Evolutionary conservation across 345 rosid species (phyloP).

Genomic region (Mercurialis annua): DNA sequence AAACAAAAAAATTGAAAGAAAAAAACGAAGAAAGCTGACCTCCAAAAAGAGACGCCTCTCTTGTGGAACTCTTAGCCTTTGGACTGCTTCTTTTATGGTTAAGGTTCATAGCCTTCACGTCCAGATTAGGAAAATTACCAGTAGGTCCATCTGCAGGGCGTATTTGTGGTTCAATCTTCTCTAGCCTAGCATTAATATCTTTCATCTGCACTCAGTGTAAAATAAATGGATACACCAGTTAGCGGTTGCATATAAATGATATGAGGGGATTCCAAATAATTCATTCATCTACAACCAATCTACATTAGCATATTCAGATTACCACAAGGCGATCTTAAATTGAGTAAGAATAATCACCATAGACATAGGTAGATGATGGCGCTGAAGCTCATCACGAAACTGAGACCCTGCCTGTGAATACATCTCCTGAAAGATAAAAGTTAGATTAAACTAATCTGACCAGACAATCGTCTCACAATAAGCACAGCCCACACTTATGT

Average conservation of each 20-base stretch:
- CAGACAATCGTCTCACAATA: not conserved
- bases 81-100: constrained; percentile 87
- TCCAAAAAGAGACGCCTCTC: constrained; percentile 88
- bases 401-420: constrained; percentile 83
- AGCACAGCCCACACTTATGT: not conserved
- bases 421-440: constrained; percentile 73
- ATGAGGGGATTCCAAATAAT: not conserved
- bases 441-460: constrained; percentile 2
- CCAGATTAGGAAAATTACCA: constrained; percentile 48
- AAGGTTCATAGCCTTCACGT: constrained; percentile 53
- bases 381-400: constrained; percentile 96
- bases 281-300: not conserved
- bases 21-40: constrained; percentile 46
- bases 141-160: constrained; percentile 59
- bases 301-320: not conserved
- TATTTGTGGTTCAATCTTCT: constrained; percentile 78
- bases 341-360: constrained; percentile 53
- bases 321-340: constrained; percentile 3
- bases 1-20: not conserved
- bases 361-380: constrained; percentile 76
- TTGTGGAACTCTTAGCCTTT: constrained; percentile 65
- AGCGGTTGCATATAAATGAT: not conserved
- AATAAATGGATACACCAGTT: not conserved
- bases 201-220: constrained; percentile 56
- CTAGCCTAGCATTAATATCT: constrained; percentile 94